Percentiles rank a stretch among this genome's conserved stretches.
phyloP scores from a whole-genome alignment of 768 basidiomycete genomes.

The Cystobasidium ongulense region DNA sequence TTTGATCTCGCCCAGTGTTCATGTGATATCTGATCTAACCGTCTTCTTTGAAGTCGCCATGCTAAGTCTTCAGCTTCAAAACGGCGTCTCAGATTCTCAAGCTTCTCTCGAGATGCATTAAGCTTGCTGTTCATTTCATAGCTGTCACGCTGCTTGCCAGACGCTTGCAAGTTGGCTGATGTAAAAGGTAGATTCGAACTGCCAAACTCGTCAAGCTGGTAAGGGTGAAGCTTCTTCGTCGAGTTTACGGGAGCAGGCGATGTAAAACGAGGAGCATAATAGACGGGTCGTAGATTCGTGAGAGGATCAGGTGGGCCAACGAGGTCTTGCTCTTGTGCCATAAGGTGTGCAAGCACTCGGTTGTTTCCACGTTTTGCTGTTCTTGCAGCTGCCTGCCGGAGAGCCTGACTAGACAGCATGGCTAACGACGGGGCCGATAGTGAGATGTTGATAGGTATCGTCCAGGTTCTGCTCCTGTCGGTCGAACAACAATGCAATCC shows the following conservation, averaged over 20 bases:
- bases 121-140: neutral
- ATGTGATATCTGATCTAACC: conserved; percentile 38
- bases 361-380: neutral
- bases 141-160: neutral
- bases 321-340: conserved; percentile 27
- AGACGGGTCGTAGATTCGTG: conserved; percentile 40
- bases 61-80: conserved; percentile 35
- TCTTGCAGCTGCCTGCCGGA: neutral
- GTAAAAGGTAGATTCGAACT: conserved; percentile 18
- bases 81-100: conserved; percentile 8
- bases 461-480: neutral
- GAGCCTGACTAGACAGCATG: neutral
- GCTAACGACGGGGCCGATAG: neutral
- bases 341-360: neutral
- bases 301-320: conserved; percentile 37
- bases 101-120: conserved; percentile 6
- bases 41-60: conserved; percentile 36
- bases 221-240: conserved; percentile 35
- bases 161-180: neutral
- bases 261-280: conserved; percentile 38
- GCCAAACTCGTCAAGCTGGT: conserved; percentile 41
- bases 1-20: conserved; percentile 37
- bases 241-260: conserved; percentile 19
- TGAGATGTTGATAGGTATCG: neutral
- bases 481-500: too few relatives aligned